These are phyloP conservation scores for Beta corolliflora DNA, from an alignment of 179 eudicot species.

Conservation along the genomic window DNA sequence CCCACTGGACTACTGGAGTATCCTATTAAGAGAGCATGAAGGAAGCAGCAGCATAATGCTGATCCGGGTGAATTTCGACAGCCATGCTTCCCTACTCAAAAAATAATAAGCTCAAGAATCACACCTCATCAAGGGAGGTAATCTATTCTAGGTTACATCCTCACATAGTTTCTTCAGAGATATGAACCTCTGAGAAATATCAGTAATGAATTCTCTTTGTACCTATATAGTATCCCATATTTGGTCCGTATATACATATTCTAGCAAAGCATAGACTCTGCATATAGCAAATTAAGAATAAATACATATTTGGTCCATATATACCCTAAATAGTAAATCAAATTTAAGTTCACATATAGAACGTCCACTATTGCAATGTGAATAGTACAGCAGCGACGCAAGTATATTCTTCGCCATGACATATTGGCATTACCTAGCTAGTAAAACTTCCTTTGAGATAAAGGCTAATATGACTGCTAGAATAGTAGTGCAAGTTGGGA, in stretches of 20 bases:
- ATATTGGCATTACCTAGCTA: not conserved
- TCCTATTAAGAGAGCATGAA: not conserved
- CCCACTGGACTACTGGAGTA: not conserved
- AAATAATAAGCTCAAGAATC: not conserved
- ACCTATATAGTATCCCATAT: not conserved
- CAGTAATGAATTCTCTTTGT: not conserved
- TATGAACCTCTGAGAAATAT: not conserved
- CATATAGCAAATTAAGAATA: too few species aligned
- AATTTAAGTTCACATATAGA: not conserved
- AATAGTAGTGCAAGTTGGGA: not conserved
- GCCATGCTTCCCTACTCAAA: not conserved
- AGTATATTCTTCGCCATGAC: not conserved
- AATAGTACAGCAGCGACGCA: not conserved
- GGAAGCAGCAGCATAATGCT: not conserved
- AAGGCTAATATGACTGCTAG: not conserved
- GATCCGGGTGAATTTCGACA: not conserved
- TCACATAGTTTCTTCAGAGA: not conserved
- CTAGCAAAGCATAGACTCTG: too few species aligned
- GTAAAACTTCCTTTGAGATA: constrained; percentile 7
- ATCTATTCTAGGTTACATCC: too few species aligned
- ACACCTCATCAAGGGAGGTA: not conserved
- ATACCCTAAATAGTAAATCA: not conserved
- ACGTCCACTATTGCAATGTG: not conserved
- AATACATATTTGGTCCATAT: not conserved
- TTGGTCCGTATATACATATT: not conserved